These are phyloP conservation scores for Clitocybe nebularis DNA, from an alignment of 1,284 basidiomycete species.

Conservation along the genomic window DNA sequence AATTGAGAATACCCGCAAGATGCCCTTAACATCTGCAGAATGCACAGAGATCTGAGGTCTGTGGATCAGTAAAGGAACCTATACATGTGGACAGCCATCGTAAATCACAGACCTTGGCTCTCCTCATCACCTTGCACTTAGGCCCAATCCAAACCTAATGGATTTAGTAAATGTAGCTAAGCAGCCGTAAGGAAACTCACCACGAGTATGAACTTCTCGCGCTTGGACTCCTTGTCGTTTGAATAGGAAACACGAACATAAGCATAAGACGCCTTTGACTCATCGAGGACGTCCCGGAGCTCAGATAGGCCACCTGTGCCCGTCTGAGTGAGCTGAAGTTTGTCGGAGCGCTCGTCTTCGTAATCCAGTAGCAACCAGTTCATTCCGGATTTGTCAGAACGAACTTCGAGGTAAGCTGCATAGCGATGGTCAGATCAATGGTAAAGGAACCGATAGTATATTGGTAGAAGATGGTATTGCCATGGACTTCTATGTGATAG, in stretches of 20 bases:
- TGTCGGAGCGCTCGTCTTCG: constrained; percentile 84
- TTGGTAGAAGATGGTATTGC: constrained; percentile 14
- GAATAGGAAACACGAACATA: constrained; percentile 82
- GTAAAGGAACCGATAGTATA: constrained; percentile 6
- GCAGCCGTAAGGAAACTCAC: constrained; percentile 37
- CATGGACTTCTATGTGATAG: constrained; percentile 6
- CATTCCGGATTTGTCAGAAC: constrained; percentile 75
- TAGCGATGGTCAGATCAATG: constrained; percentile 15
- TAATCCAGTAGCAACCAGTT: constrained; percentile 89
- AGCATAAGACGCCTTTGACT: constrained; percentile 74
- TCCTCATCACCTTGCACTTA: constrained; percentile 84
- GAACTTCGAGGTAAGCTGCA: constrained; percentile 82
- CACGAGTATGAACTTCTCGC: constrained; percentile 89
- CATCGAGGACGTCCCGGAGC: constrained; percentile 70
- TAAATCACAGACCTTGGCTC: constrained; percentile 69
- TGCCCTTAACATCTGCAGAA: constrained; percentile 78
- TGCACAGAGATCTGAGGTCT: constrained; percentile 79
- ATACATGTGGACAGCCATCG: neutral
- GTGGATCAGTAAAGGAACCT: constrained; percentile 33
- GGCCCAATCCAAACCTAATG: constrained; percentile 78
- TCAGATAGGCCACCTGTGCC: constrained; percentile 78
- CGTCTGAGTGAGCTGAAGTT: constrained; percentile 70
- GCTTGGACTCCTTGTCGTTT: constrained; percentile 82
- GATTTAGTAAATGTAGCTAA: constrained; percentile 14
- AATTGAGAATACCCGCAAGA: constrained; percentile 77